These are phyloP conservation scores for Zelopaecilomyces penicillatus DNA, from an alignment of 2,329 filamentous ascomycete genomes.

Conservation along the genomic window DNA sequence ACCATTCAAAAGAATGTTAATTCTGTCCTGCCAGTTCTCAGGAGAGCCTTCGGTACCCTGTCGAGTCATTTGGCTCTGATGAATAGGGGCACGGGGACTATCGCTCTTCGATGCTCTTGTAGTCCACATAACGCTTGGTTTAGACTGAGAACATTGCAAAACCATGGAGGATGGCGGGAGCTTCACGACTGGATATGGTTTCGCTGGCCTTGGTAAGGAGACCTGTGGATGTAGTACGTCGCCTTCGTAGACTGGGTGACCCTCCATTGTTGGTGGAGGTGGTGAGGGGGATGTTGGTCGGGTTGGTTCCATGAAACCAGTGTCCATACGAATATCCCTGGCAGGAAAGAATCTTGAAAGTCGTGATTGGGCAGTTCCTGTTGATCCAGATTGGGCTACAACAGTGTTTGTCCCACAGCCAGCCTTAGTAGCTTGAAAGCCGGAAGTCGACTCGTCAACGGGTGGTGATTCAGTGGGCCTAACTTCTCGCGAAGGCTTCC, in stretches of 20 bases:
- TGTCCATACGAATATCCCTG: conserved; percentile 39
- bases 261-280: conserved; percentile 61
- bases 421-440: conserved; percentile 20
- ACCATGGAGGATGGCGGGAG: conserved; percentile 52
- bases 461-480: conserved; percentile 8
- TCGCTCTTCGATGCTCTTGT: conserved; percentile 25
- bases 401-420: conserved; percentile 18
- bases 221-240: conserved; percentile 59
- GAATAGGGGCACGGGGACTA: conserved; percentile 14
- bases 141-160: conserved; percentile 16
- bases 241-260: conserved; percentile 65
- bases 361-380: conserved; percentile 36
- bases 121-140: conserved; percentile 26
- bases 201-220: conserved; percentile 49
- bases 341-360: conserved; percentile 56
- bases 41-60: conserved; percentile 28
- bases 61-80: conserved; percentile 11
- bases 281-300: conserved; percentile 55
- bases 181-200: conserved; percentile 64
- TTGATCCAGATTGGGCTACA: conserved; percentile 19
- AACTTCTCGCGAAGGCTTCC: conserved; percentile 24
- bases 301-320: conserved; percentile 27
- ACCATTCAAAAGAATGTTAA: conserved; percentile 71
- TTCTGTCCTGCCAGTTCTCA: conserved; percentile 68
- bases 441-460: conserved; percentile 15